Conservation (phyloP, 2,329 filamentous ascomycete genomes). For the Trichoderma sp. region DNA sequence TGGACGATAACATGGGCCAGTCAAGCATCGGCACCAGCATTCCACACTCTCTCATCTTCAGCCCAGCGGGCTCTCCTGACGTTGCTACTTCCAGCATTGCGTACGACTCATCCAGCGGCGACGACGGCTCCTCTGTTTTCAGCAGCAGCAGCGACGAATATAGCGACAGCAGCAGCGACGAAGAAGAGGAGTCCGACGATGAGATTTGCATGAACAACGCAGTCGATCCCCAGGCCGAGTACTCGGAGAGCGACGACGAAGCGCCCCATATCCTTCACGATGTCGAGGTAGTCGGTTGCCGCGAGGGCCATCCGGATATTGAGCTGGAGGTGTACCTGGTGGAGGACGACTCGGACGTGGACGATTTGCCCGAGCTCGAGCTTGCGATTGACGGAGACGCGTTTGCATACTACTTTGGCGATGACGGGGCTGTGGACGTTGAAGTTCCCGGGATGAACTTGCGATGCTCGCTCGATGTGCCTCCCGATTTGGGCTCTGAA, state of each 20-base stretch:
- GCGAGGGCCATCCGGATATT: constrained; percentile 21
- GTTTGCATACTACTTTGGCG: constrained; percentile 35
- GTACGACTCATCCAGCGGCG: not conserved
- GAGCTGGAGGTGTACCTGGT: constrained; percentile 40
- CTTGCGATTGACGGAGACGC: constrained; percentile 37
- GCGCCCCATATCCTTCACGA: constrained; percentile 37
- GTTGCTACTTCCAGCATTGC: not conserved
- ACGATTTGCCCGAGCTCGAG: constrained; percentile 38
- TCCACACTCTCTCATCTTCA: not conserved
- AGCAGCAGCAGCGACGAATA: not conserved
- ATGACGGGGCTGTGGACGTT: constrained; percentile 35
- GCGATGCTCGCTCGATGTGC: constrained; percentile 30
- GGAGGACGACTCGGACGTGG: constrained; percentile 35
- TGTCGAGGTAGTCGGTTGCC: constrained; percentile 33
- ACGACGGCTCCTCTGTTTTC: constrained; percentile 4
- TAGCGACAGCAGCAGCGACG: constrained; percentile 3
- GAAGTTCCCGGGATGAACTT: constrained; percentile 35
- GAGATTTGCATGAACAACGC: constrained; percentile 32
- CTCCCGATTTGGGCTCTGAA: constrained; percentile 11
- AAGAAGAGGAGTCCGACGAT: constrained; percentile 21
- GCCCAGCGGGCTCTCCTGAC: not conserved
- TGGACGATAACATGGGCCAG: not conserved
- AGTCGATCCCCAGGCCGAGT: constrained; percentile 31
- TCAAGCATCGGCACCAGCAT: not conserved
- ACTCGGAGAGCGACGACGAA: constrained; percentile 29